A percentile compares a stretch with the other conserved stretches of the same genome.
These are phyloP conservation scores for Pichia sp. DNA, from an alignment of 1,139 yeast genomes.

Conservation along the genomic window DNA sequence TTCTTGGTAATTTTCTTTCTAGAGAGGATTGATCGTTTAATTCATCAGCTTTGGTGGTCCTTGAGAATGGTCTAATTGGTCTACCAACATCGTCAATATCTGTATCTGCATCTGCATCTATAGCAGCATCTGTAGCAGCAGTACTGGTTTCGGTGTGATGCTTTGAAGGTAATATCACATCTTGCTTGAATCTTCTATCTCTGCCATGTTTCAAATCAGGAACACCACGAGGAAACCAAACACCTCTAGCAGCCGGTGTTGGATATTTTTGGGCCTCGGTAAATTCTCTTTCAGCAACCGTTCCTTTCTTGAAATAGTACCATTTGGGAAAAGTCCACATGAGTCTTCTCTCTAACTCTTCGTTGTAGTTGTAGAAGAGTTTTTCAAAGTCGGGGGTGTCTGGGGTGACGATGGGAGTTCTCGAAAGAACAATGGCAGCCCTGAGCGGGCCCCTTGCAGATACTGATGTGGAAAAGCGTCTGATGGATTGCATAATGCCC, in stretches of 20 bases:
- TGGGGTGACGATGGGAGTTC: conserved; percentile 80
- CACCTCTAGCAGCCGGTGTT: conserved; percentile 61
- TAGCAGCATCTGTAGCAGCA: conserved; percentile 32
- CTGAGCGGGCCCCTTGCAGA: conserved; percentile 1
- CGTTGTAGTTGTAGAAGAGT: conserved; percentile 75
- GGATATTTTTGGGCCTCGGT: conserved; percentile 73
- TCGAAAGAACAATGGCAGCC: conserved; percentile 59
- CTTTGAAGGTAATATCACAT: conserved; percentile 59
- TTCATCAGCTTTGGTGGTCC: conserved; percentile 73
- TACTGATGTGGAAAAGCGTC: conserved; percentile 4
- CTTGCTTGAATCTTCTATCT: conserved; percentile 81
- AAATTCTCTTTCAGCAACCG: conserved; percentile 79
- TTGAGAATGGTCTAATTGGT: conserved; percentile 63
- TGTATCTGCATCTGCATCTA: conserved; percentile 41
- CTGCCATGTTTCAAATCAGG: conserved; percentile 86
- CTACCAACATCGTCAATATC: conserved; percentile 53
- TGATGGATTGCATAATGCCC: not conserved
- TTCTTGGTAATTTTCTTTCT: conserved; percentile 73
- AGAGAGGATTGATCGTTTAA: conserved; percentile 55
- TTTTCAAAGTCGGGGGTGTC: conserved; percentile 67
- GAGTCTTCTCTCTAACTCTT: conserved; percentile 77
- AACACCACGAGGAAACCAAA: conserved; percentile 72
- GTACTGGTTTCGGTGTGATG: no score
- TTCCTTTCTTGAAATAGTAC: conserved; percentile 86
- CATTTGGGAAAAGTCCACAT: conserved; percentile 98